Evolutionary conservation across 2,329 filamentous ascomycete species (phyloP).

Genomic region (Plenodomus lindquistii): DNA sequence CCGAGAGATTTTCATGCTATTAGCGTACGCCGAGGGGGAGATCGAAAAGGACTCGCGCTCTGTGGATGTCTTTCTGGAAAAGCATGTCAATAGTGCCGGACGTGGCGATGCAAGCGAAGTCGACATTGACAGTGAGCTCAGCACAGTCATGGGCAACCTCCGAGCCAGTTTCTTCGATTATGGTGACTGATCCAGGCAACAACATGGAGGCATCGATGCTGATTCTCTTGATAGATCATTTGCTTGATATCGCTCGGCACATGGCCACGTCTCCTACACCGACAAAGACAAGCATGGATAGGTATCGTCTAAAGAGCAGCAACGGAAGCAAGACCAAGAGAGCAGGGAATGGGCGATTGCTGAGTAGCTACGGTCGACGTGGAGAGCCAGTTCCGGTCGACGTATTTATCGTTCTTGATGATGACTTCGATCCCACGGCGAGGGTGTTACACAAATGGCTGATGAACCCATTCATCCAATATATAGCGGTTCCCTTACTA

Average conservation of each 20-base stretch:
- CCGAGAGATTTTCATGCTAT: not conserved
- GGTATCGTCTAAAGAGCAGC: conserved; percentile 1
- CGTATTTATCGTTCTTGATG: not conserved
- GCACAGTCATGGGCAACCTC: not conserved
- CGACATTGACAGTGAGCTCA: not conserved
- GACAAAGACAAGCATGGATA: not conserved
- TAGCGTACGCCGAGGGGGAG: conserved; percentile 1
- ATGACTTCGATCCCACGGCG: not conserved
- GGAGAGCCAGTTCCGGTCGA: not conserved
- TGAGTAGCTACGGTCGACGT: not conserved
- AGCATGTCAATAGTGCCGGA: not conserved
- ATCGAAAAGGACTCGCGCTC: not conserved
- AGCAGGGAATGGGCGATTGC: conserved; percentile 6
- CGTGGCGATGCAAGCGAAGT: not conserved
- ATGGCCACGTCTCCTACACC: not conserved
- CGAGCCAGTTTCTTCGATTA: not conserved
- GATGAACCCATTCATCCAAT: not conserved
- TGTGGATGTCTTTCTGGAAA: not conserved
- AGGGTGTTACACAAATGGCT: not conserved
- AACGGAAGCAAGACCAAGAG: not conserved
- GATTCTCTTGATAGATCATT: not conserved
- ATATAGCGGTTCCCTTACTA: not conserved
- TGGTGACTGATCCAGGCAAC: not conserved
- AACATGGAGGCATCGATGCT: not conserved
- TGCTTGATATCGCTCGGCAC: not conserved